A percentile compares a stretch with the other conserved stretches of the same genome.
These are phyloP conservation scores for Datisca glomerata DNA, from an alignment of 306 rosid species.

Conservation along the genomic window DNA sequence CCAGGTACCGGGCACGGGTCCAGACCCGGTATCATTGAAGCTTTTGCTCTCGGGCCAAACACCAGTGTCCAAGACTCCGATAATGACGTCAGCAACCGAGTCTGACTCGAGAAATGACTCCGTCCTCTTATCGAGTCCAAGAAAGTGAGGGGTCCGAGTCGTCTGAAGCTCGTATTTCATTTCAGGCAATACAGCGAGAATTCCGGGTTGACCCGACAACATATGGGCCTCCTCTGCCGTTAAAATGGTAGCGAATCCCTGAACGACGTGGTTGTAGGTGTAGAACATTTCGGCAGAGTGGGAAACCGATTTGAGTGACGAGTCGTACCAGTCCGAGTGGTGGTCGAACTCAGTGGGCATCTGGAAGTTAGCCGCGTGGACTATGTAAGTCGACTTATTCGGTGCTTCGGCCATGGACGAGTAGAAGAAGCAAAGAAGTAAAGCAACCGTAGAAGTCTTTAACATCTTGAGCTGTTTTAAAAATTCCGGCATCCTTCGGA, in stretches of 20 bases:
- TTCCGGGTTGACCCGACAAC: constrained; percentile 31
- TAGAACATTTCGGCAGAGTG: constrained; percentile 53
- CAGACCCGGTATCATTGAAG: constrained; percentile 46
- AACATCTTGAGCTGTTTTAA: background rate
- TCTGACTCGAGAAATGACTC: constrained; percentile 15
- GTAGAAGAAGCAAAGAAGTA: constrained; percentile 13
- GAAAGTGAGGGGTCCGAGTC: constrained; percentile 67
- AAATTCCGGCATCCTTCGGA: background rate
- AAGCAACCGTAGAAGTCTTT: background rate
- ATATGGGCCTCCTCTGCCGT: constrained; percentile 33
- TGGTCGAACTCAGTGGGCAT: constrained; percentile 51
- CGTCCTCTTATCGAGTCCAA: constrained; percentile 39
- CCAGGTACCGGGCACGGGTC: constrained; percentile 60
- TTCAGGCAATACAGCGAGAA: constrained; percentile 47
- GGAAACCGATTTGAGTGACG: constrained; percentile 42
- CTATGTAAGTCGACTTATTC: constrained; percentile 42
- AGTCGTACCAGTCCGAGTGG: constrained; percentile 57
- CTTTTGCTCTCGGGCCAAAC: constrained; percentile 92
- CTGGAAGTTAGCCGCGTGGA: constrained; percentile 44
- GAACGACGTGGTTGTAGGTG: constrained; percentile 48
- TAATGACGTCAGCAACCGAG: constrained; percentile 24
- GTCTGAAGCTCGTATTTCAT: constrained; percentile 52
- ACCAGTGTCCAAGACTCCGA: constrained; percentile 65
- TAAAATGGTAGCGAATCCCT: constrained; percentile 61
- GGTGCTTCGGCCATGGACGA: constrained; percentile 21